Evolutionary conservation across 345 rosid genomes (phyloP).

Genomic region (Salix udensis): DNA sequence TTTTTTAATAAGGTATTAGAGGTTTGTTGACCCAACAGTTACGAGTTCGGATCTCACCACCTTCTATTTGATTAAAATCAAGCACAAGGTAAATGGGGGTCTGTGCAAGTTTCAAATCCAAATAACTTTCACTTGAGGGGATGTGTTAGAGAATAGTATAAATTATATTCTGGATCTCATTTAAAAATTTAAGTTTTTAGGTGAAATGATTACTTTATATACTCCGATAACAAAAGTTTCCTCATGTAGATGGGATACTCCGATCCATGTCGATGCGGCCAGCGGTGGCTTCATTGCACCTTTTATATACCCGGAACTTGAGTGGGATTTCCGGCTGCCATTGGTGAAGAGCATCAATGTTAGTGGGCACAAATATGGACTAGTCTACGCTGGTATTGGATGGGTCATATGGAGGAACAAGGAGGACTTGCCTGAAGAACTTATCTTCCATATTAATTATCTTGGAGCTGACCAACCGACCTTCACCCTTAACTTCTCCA

Average conservation of each 20-base stretch:
- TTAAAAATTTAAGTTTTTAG: accelerated
- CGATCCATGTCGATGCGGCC: conserved; percentile 29
- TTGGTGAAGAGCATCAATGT: conserved; percentile 31
- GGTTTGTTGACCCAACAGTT: accelerated
- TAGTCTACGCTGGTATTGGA: conserved; percentile 27
- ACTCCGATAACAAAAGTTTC: too few species aligned
- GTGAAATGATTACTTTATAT: accelerated
- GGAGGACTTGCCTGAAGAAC: conserved; percentile 28
- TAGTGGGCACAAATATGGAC: conserved; percentile 30
- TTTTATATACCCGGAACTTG: conserved; percentile 20
- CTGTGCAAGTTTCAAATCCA: accelerated
- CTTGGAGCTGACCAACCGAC: conserved; percentile 32
- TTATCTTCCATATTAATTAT: conserved; percentile 27
- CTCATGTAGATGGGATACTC: conserved; percentile 19
- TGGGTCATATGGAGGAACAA: conserved; percentile 30
- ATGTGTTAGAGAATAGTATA: too few species aligned
- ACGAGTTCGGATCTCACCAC: too few species aligned
- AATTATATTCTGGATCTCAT: too few species aligned
- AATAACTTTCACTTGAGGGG: accelerated
- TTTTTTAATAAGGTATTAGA: too few species aligned
- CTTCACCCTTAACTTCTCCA: conserved; percentile 32
- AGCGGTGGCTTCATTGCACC: conserved; percentile 32
- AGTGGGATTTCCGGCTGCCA: conserved; percentile 30
- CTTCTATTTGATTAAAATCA: too few species aligned
- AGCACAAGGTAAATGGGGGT: too few species aligned